These are phyloP conservation scores for Pezicula carpinea DNA, from an alignment of 2,329 filamentous ascomycete genomes.

Conservation along the genomic window DNA sequence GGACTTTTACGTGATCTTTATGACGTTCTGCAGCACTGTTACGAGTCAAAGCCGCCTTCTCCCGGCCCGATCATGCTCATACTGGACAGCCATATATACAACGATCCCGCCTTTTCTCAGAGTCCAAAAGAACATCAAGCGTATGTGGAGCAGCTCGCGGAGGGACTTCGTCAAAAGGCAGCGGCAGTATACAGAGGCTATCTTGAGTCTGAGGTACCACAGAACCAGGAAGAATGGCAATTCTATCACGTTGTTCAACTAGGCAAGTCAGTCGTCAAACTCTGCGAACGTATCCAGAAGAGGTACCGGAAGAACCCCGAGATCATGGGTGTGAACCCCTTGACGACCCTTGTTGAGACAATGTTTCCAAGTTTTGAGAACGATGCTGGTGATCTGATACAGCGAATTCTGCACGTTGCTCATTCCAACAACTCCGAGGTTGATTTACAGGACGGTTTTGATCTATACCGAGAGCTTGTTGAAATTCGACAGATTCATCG, in stretches of 20 bases:
- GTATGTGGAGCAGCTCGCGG: constrained; percentile 67
- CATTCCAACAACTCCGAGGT: constrained; percentile 69
- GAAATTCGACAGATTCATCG: constrained; percentile 79
- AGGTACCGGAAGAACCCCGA: constrained; percentile 83
- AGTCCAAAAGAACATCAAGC: constrained; percentile 65
- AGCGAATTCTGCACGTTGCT: constrained; percentile 71
- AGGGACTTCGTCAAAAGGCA: constrained; percentile 69
- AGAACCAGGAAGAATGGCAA: constrained; percentile 79
- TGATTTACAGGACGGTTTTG: constrained; percentile 86
- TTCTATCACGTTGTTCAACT: constrained; percentile 87
- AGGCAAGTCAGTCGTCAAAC: constrained; percentile 77
- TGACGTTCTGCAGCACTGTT: constrained; percentile 81
- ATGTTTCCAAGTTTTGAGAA: constrained; percentile 87
- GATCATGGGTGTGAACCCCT: constrained; percentile 68
- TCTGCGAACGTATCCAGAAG: constrained; percentile 87
- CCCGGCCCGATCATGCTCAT: constrained; percentile 75
- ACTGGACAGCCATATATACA: constrained; percentile 75
- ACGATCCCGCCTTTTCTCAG: constrained; percentile 70
- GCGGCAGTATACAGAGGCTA: constrained; percentile 74
- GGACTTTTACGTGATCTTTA: constrained; percentile 82
- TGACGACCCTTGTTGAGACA: constrained; percentile 71
- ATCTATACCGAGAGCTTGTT: constrained; percentile 84
- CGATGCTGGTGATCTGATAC: constrained; percentile 81
- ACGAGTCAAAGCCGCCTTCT: constrained; percentile 79
- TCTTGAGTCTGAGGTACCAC: constrained; percentile 74